phyloP scores from a whole-genome alignment of 352 stramenopile genomes.

The Pythium plurisporium region DNA sequence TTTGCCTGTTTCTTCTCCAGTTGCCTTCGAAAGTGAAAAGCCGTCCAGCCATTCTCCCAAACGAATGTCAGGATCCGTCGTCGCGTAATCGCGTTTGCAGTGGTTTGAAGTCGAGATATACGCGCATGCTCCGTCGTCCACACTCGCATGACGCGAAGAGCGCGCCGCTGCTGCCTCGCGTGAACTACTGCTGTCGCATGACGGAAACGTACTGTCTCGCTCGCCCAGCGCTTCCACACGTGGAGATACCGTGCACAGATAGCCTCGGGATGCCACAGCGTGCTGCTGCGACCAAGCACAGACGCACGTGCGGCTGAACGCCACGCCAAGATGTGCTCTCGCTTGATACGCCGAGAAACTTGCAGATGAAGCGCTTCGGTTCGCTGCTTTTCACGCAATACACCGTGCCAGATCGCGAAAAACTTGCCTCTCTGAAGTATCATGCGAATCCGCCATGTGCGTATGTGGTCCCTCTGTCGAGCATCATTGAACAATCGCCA shows the following conservation, averaged over 20 bases:
- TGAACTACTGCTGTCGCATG: background rate
- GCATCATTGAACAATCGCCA: conserved; percentile 13
- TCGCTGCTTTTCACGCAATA: background rate
- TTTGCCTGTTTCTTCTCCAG: background rate
- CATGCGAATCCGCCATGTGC: conserved; percentile 6
- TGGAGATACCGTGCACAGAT: conserved; percentile 7
- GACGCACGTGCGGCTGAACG: background rate
- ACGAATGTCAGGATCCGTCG: conserved; percentile 8
- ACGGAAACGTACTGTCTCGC: conserved; percentile 3
- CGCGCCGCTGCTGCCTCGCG: background rate
- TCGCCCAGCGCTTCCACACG: conserved; percentile 11
- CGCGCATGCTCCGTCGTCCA: conserved; percentile 4
- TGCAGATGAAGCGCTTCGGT: background rate
- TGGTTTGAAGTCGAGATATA: background rate
- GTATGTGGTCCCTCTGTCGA: conserved; percentile 9
- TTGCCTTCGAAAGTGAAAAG: conserved; percentile 7
- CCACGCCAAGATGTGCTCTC: conserved; percentile 7
- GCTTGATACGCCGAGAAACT: background rate
- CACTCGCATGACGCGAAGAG: conserved; percentile 3
- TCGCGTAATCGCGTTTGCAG: conserved; percentile 8
- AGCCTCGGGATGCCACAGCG: conserved; percentile 15
- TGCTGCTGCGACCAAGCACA: conserved; percentile 2
- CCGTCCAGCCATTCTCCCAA: conserved; percentile 8
- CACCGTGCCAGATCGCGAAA: conserved; percentile 10
- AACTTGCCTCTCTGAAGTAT: conserved; percentile 10